Conservation (phyloP, 2,329 filamentous ascomycete species). For the Dothiorella sarmentorum region DNA sequence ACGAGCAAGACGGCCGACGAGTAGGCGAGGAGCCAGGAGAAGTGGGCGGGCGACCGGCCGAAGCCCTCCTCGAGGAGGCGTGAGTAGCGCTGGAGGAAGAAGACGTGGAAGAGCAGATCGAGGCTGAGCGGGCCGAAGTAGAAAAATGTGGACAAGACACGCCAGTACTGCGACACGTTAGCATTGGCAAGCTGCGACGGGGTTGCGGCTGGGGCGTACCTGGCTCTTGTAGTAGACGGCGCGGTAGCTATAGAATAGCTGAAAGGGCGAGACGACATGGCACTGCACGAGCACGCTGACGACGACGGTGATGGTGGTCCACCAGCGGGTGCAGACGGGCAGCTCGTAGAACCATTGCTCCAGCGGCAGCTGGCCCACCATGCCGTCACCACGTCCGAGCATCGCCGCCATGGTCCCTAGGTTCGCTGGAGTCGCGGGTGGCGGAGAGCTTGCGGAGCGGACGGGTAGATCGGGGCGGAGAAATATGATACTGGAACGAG, state of each 20-base stretch:
- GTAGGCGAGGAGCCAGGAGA: constrained; percentile 91
- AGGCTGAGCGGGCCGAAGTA: constrained; percentile 95
- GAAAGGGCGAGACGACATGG: constrained; percentile 85
- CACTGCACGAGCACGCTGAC: constrained; percentile 90
- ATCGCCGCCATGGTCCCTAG: constrained; percentile 44
- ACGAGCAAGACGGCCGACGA: constrained; percentile 74
- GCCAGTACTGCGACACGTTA: constrained; percentile 71
- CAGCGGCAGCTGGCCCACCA: constrained; percentile 66
- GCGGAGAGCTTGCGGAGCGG: neutral
- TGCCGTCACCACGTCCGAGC: constrained; percentile 38
- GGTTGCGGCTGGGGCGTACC: constrained; percentile 52
- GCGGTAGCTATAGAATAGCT: constrained; percentile 94
- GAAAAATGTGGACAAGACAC: constrained; percentile 90
- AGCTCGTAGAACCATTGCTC: constrained; percentile 99
- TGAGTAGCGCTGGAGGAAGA: constrained; percentile 96
- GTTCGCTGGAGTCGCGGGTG: neutral
- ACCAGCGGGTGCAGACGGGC: constrained; percentile 92
- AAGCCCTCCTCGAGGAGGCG: constrained; percentile 92
- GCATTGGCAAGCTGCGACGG: neutral
- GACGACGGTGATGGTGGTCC: constrained; percentile 88
- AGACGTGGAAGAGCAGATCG: constrained; percentile 95
- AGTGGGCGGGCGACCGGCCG: constrained; percentile 86
- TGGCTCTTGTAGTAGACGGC: constrained; percentile 89
- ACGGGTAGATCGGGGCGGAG: neutral
- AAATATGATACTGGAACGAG: neutral